Percentiles rank a stretch among this genome's conserved stretches.
phyloP scores from a whole-genome alignment of 352 stramenopile species.

The Phytophthora fragariae region DNA sequence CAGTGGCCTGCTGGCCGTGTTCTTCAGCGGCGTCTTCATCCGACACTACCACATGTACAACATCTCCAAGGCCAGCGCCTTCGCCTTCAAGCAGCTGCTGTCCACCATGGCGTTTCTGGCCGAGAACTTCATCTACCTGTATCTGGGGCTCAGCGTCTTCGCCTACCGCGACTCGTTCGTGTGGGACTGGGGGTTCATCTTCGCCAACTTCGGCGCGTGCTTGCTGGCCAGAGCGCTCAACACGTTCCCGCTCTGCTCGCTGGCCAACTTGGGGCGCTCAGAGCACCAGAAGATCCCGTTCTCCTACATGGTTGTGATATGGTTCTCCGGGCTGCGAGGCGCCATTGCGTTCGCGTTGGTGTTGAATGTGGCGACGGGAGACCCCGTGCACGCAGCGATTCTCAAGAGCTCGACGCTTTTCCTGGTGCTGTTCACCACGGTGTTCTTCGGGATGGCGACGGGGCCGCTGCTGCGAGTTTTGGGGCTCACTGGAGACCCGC shows the following conservation, averaged over 20 bases:
- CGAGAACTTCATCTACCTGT: conserved; percentile 81
- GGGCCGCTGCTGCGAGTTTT: conserved; percentile 51
- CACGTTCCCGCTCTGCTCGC: conserved; percentile 74
- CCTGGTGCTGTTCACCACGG: conserved; percentile 70
- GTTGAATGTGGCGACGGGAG: conserved; percentile 67
- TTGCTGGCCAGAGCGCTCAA: conserved; percentile 67
- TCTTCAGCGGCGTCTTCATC: conserved; percentile 91
- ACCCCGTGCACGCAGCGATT: conserved; percentile 57
- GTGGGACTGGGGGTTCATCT: conserved; percentile 77
- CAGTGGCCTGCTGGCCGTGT: conserved; percentile 91
- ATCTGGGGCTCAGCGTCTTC: conserved; percentile 77
- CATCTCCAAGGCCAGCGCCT: conserved; percentile 62
- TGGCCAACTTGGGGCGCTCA: conserved; percentile 60
- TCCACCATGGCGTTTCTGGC: conserved; percentile 69
- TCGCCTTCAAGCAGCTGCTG: conserved; percentile 69
- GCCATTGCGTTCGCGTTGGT: conserved; percentile 93
- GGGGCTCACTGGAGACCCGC: conserved; percentile 33
- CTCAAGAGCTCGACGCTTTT: conserved; percentile 74
- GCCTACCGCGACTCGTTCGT: conserved; percentile 64
- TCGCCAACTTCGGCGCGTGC: conserved; percentile 54
- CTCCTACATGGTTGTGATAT: conserved; percentile 88
- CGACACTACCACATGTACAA: conserved; percentile 81
- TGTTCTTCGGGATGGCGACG: conserved; percentile 61
- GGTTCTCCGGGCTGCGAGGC: conserved; percentile 93
- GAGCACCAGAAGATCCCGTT: conserved; percentile 56